Evolutionary conservation across 108 stramenopile species (phyloP).

Genomic region (Skeletonema tropicum): DNA sequence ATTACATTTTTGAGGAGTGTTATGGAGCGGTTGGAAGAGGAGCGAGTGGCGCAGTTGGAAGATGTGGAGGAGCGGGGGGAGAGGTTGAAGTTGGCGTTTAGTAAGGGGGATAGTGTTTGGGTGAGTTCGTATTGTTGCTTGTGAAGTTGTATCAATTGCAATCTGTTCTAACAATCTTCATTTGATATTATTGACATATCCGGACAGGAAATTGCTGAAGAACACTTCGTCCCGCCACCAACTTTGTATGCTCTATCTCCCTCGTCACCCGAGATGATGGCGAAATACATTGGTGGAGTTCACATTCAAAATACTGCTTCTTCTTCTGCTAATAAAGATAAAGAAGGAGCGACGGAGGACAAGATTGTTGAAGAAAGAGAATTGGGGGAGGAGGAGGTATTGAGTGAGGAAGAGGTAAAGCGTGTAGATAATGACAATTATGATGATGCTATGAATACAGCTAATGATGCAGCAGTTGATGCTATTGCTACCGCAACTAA

Average conservation of each 20-base stretch:
- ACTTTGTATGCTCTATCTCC: background rate
- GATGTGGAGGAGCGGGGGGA: conserved; percentile 14
- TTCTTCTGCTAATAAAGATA: background rate
- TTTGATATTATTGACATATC: background rate
- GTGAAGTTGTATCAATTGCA: background rate
- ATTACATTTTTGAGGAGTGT: background rate
- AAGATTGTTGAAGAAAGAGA: background rate
- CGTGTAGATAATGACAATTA: background rate
- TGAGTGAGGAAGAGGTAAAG: background rate
- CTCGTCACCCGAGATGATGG: background rate
- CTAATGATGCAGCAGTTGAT: background rate
- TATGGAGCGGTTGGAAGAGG: conserved; percentile 16
- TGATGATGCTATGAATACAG: background rate
- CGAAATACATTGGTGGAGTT: background rate
- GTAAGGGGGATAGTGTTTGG: conserved; percentile 18
- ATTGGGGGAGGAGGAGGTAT: background rate
- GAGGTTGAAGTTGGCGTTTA: conserved; percentile 23
- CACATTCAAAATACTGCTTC: background rate
- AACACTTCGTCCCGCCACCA: conserved; percentile 9
- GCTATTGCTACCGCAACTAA: background rate
- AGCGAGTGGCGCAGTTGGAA: conserved; percentile 7
- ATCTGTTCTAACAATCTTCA: background rate
- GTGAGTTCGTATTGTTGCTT: conserved; percentile 9
- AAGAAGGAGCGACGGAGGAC: background rate
- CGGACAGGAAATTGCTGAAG: background rate